Evolutionary conservation across 768 basidiomycete genomes (phyloP).

Genomic region (Boletus pseudo-olivaceus): DNA sequence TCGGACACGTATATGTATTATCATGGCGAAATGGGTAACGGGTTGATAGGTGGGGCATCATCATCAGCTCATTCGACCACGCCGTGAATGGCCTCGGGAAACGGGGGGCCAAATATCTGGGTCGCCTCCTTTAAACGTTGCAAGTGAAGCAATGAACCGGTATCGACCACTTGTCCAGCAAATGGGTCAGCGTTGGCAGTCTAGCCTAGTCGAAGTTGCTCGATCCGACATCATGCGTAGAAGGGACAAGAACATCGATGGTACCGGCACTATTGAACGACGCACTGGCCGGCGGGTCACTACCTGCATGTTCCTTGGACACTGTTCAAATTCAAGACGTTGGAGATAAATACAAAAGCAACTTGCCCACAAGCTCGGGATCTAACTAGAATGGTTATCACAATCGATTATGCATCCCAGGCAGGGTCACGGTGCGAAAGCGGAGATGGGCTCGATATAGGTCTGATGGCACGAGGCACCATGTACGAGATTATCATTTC

Average conservation of each 20-base stretch:
- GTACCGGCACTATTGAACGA: too few relatives aligned
- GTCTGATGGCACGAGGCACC: constrained; percentile 26
- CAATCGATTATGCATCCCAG: constrained; percentile 1
- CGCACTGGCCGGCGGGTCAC: too few relatives aligned
- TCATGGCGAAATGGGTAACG: neutral
- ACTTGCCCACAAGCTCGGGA: neutral
- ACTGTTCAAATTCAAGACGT: neutral
- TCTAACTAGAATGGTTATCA: neutral
- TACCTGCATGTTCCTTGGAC: neutral
- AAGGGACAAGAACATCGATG: too few relatives aligned
- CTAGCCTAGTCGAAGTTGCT: neutral
- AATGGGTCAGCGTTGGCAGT: neutral
- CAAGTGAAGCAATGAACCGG: neutral
- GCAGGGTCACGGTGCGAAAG: constrained; percentile 14
- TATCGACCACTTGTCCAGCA: neutral
- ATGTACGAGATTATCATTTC: constrained; percentile 19
- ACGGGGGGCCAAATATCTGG: constrained; percentile 46
- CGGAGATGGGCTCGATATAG: constrained; percentile 34
- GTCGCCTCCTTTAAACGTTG: constrained; percentile 38
- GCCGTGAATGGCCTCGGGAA: constrained; percentile 46
- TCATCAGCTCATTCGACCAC: neutral
- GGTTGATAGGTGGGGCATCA: neutral
- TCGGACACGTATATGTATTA: constrained; percentile 26
- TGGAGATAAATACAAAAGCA: neutral
- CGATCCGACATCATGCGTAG: neutral